Evolutionary conservation across 208 protist species (phyloP).

Genomic region (Leptomonas seymouri): DNA sequence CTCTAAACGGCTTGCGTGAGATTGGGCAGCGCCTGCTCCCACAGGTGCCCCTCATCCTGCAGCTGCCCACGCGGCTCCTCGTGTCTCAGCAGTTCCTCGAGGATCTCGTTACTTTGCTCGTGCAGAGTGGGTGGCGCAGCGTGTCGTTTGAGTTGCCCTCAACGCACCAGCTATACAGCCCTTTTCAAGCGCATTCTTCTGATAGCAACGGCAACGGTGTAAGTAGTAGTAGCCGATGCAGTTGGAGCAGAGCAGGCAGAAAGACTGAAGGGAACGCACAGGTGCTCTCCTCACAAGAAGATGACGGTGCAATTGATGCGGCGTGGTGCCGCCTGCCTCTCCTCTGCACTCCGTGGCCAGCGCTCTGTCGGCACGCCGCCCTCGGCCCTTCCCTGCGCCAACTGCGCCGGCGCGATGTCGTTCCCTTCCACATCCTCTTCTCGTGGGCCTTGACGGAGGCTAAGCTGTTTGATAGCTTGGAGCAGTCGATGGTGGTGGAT

Average conservation of each 20-base stretch:
- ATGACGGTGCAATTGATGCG: constrained; percentile 1
- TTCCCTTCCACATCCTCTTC: constrained; percentile 63
- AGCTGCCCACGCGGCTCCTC: constrained; percentile 63
- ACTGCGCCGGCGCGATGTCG: constrained; percentile 35
- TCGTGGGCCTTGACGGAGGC: constrained; percentile 42
- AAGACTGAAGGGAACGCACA: neutral
- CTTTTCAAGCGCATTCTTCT: neutral
- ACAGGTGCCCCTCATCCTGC: constrained; percentile 37
- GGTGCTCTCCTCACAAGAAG: neutral
- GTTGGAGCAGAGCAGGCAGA: neutral
- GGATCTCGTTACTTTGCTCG: constrained; percentile 27
- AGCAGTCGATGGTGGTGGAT: constrained; percentile 46
- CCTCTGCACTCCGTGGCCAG: constrained; percentile 40
- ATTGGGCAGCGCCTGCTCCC: constrained; percentile 21
- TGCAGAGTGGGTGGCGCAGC: constrained; percentile 27
- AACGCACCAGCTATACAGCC: constrained; percentile 34
- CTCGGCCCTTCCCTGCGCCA: constrained; percentile 29
- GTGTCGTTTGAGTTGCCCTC: constrained; percentile 56
- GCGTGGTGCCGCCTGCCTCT: constrained; percentile 47
- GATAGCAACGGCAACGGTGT: neutral
- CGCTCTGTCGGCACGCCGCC: constrained; percentile 23
- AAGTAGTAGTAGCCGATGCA: too few relatives aligned
- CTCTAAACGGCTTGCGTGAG: constrained; percentile 28
- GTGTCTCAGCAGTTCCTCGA: constrained; percentile 57
- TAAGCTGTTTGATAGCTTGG: constrained; percentile 33